Evolutionary conservation across 371 early-diverging fungal species (phyloP), one percentile per base, ranked within the genome.

Genomic region (Mortierella polycephala): DNA sequence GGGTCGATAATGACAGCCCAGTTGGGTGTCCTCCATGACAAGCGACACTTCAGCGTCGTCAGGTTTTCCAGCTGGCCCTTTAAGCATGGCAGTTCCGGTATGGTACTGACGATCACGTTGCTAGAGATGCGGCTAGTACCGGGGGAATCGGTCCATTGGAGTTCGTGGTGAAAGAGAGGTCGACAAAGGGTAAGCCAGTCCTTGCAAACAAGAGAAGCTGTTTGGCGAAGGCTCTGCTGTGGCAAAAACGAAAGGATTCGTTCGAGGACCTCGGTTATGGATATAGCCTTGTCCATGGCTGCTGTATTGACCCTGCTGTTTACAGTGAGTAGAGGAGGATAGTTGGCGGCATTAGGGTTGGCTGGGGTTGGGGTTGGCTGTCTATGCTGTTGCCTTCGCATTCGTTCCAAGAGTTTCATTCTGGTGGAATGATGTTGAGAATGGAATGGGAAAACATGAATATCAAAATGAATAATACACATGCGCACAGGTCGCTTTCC

Each of bases 261-360:
- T 54, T 73, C 67, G 8, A 73, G 67, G 53, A 67, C 53, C 47
- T 73, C 73, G 7, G 67, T 52, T 10, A 73, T 59, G 12, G 67
- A 57, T 23, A 73, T 62, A 8, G 73, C 73, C 14, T 37, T 51
- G 8, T 39, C 47, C 57, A 60, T 52, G 5, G 56, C 18, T 30
- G 63, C 9, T 37, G 54, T 46, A 46, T 46, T 46, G 46, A 16
- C 46, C 6, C 6, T 46, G 46, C 30, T 30, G 30, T 30, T 30
- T 4, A 16, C 46, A 6, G 46, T 46, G 46, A 46, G 11, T 2
- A 46, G 46, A 2, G 16, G 16, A 46, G 46, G 46, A 16, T 46
- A 2, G 13, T 46, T 46, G 46, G 46, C 5, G 1, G 46, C 46
- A 16, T 46, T 30, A 30, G 30, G 30, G 30, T 30, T 30, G 30